phyloP scores from a whole-genome alignment of 768 basidiomycete genomes.

The Trametes coccinea region DNA sequence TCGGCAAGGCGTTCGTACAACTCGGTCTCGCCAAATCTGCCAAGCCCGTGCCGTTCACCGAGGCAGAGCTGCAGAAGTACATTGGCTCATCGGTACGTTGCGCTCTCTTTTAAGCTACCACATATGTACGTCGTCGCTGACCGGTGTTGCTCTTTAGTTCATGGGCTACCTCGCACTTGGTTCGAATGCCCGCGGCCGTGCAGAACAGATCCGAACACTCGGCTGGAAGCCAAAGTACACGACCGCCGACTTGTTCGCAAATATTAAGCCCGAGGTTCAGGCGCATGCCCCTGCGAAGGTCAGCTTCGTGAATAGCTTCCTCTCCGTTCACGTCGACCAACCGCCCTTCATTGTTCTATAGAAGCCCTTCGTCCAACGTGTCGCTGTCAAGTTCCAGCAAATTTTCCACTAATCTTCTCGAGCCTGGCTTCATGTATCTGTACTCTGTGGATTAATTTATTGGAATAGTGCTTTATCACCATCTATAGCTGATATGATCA shows the following conservation, averaged over 20 bases:
- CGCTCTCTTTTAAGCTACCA: not conserved
- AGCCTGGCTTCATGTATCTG: no score
- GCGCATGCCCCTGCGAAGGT: no score
- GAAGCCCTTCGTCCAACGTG: no score
- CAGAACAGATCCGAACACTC: slow-evolving; percentile 36
- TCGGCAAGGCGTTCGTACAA: slow-evolving; percentile 35
- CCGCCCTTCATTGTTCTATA: no score
- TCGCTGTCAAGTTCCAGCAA: no score
- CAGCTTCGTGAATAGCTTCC: no score
- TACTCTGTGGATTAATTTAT: no score
- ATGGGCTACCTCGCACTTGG: slow-evolving; percentile 13
- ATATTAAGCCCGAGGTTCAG: slow-evolving; percentile 43
- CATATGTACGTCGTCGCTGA: not conserved
- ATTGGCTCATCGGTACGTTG: slow-evolving; percentile 7
- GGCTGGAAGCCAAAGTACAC: slow-evolving; percentile 49
- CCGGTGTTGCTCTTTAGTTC: not conserved
- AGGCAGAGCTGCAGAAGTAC: slow-evolving; percentile 42
- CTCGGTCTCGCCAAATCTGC: slow-evolving; percentile 30
- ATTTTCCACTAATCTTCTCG: no score
- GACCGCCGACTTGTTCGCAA: slow-evolving; percentile 43
- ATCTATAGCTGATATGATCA: no score
- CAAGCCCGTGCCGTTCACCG: slow-evolving; percentile 44
- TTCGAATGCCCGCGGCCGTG: slow-evolving; percentile 27
- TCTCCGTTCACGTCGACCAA: no score
- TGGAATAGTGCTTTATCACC: no score